Conservation (phyloP, 768 basidiomycete species). For the Pleurotus djamor region DNA sequence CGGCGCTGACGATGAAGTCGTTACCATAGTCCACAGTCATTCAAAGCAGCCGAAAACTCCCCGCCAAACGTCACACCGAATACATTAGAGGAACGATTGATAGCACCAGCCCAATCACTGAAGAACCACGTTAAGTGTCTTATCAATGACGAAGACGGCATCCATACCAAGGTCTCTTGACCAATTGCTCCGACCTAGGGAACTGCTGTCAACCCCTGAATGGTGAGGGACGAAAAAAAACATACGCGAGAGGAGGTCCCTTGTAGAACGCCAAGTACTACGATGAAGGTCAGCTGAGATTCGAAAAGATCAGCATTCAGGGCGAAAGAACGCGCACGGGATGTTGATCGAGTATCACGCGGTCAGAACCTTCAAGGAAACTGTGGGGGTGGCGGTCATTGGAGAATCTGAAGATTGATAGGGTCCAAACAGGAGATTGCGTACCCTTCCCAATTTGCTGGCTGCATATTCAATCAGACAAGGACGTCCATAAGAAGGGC, state of each 20-base stretch:
- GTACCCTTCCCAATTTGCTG: conserved; percentile 43
- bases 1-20: conserved; percentile 15
- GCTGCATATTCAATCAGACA: conserved; percentile 21
- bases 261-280: conserved; percentile 46
- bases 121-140: conserved; percentile 12
- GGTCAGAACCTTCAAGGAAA: conserved; percentile 76
- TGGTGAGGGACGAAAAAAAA: conserved; percentile 8
- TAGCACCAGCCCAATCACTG: conserved; percentile 48
- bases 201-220: conserved; percentile 9
- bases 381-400: conserved; percentile 22
- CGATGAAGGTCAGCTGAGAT: conserved; percentile 13
- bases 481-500: conserved; percentile 1
- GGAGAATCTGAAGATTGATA: not conserved
- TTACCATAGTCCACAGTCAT: conserved; percentile 68
- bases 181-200: conserved; percentile 34
- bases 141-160: conserved; percentile 14
- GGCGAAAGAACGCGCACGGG: conserved; percentile 53
- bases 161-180: conserved; percentile 41
- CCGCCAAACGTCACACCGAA: conserved; percentile 84
- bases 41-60: conserved; percentile 81
- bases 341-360: conserved; percentile 75
- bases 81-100: conserved; percentile 57
- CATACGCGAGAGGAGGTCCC: conserved; percentile 36
- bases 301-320: conserved; percentile 17
- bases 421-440: conserved; percentile 11